These are phyloP conservation scores for Alternaria sp. DNA, from an alignment of 2,329 filamentous ascomycete genomes.

Conservation along the genomic window DNA sequence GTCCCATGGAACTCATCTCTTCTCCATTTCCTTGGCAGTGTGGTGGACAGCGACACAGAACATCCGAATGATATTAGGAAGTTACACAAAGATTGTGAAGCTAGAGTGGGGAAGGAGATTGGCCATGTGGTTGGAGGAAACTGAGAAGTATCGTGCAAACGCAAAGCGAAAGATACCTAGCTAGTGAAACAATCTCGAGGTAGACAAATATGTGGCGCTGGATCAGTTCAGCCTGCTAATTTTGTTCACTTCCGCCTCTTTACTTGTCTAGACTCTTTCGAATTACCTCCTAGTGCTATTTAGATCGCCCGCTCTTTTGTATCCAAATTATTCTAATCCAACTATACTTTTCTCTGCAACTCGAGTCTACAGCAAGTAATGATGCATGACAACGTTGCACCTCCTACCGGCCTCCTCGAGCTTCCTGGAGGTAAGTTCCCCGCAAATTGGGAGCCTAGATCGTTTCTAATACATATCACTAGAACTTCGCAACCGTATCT, in stretches of 20 bases:
- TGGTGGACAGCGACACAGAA: no score
- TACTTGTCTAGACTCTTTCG: not conserved
- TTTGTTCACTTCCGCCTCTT: not conserved
- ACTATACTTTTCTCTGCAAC: fast-evolving
- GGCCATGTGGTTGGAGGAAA: not conserved
- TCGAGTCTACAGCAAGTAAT: not conserved
- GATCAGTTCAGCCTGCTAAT: not conserved
- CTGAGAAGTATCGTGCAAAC: not conserved
- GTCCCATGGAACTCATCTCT: not conserved
- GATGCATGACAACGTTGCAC: not conserved
- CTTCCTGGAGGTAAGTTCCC: not conserved
- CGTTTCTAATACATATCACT: not conserved
- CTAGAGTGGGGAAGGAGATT: not conserved
- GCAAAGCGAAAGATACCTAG: not conserved
- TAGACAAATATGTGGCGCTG: not conserved
- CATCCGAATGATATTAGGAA: not conserved
- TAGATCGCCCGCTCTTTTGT: no score
- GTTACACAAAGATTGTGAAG: not conserved
- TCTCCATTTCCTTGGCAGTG: not conserved
- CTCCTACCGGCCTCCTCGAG: not conserved
- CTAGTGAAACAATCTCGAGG: not conserved
- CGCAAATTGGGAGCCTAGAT: not conserved
- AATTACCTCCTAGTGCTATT: not conserved
- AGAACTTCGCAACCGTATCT: not conserved
- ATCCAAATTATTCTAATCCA: not conserved